phyloP scores from a whole-genome alignment of 2,329 filamentous ascomycete species.

The Aspergillus proliferans region DNA sequence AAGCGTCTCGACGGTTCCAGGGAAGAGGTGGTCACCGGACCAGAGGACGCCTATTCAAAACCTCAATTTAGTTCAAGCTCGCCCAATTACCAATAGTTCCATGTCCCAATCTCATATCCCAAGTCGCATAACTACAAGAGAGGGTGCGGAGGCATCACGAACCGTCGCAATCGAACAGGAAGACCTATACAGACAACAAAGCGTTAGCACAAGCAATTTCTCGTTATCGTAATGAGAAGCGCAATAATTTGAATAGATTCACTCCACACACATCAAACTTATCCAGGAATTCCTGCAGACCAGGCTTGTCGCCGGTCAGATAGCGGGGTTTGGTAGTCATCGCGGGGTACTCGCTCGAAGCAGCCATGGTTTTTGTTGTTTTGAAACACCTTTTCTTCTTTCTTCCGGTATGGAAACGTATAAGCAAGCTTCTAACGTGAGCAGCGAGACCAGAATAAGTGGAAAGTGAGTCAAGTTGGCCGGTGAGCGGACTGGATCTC shows the following conservation, averaged over 20 bases:
- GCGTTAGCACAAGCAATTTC: not conserved
- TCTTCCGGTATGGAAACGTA: not conserved
- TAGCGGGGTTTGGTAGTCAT: conserved; percentile 42
- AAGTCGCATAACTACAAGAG: no score
- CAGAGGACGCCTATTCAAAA: conserved; percentile 74
- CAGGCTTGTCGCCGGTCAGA: conserved; percentile 71
- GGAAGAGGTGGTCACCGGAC: conserved; percentile 88
- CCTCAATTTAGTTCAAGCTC: conserved; percentile 15
- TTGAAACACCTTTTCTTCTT: not conserved
- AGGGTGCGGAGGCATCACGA: conserved; percentile 22
- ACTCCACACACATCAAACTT: conserved; percentile 76
- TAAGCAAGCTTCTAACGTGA: not conserved
- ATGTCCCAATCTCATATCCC: not conserved
- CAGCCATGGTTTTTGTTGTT: not conserved
- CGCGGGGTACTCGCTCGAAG: conserved; percentile 12
- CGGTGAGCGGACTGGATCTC: no score
- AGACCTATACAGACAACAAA: conserved; percentile 53
- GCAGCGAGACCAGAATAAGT: no score
- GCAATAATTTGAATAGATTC: not conserved
- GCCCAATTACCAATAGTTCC: not conserved
- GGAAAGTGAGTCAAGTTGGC: no score
- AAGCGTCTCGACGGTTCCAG: conserved; percentile 77
- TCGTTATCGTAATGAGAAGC: no score
- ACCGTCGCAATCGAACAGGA: conserved; percentile 98
- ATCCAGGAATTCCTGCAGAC: conserved; percentile 76